Evolutionary conservation across 1,284 basidiomycete genomes (phyloP), one percentile per base, ranked within the genome.

Genomic region (Ustilago hordei): DNA sequence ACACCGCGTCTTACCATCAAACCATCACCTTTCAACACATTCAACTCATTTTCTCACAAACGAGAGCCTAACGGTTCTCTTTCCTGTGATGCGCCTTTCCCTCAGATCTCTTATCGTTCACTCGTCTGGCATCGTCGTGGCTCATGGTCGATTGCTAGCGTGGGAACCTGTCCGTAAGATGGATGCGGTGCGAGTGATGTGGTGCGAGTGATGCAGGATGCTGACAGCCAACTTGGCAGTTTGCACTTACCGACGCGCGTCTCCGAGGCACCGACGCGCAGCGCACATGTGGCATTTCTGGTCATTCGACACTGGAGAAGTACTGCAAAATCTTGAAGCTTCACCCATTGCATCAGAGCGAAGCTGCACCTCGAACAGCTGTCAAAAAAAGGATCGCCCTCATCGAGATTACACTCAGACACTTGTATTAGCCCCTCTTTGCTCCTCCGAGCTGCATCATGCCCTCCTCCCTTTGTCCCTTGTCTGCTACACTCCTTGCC

Each of bases 181-280:
- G n/a, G 43, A 19, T 19, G 43, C 43, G 8, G 43, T 50, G 4
- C 13, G 48, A 50, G 48, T 23, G 48, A 8, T 50, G 11, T n/a
- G 8, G 43, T 50, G 4, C 13, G 48, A 50, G 48, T 23, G 48
- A 8, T 50, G 11, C 45, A 47, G 48, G n/a, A 45, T 50, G 32
- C n/a, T 17, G 8, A 32, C 48, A 32, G 28, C 11, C 9, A 32
- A 32, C 11, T 19, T 48, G 11, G 28, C n/a, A 43, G 17, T 19
- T 34, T 6, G 28, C 17, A 28, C 28, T 43, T 56, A 57, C 65
- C 69, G 64, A 68, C 50, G 61, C 61, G 65, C 65, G 62, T 64
- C 65, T 62, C 65, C 65, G 70, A 73, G 61, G 64, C 36, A 58
- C 70, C 70, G 65, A 73, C 70, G 65, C 70, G 70, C 70, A 73